These are phyloP conservation scores for Pyrus hybrid DNA, from an alignment of 331 rosid species.

Conservation along the genomic window DNA sequence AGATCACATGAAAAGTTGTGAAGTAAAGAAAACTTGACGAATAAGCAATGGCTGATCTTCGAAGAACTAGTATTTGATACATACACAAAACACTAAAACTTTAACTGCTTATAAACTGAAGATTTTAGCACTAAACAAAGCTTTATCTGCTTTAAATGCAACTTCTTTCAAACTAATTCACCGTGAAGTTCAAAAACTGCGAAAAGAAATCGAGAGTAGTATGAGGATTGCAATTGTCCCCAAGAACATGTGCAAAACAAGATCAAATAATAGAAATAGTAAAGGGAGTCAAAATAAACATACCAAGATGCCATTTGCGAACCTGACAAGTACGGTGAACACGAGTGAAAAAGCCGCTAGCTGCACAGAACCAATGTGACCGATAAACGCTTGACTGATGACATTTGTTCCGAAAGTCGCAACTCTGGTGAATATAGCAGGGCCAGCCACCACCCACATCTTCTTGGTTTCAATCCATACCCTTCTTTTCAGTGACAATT, in stretches of 20 bases:
- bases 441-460: constrained; percentile 55
- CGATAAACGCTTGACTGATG: constrained; percentile 41
- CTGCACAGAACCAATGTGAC: constrained; percentile 43
- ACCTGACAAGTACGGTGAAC: constrained; percentile 17
- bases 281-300: neutral
- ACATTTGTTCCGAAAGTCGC: constrained; percentile 41
- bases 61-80: neutral
- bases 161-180: neutral
- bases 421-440: constrained; percentile 48
- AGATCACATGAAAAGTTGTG: neutral
- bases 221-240: neutral
- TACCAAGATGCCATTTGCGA: constrained; percentile 52
- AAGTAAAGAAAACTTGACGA: neutral
- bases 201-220: neutral
- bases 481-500: neutral
- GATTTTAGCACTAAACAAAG: neutral
- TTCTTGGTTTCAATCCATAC: constrained; percentile 36
- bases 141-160: neutral
- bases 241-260: neutral
- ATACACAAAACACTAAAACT: neutral
- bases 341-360: constrained; percentile 30
- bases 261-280: neutral
- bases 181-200: neutral
- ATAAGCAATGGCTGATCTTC: neutral
- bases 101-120: neutral